Evolutionary conservation across 2,329 filamentous ascomycete species (phyloP).

Genomic region (Aspergillus sp.): DNA sequence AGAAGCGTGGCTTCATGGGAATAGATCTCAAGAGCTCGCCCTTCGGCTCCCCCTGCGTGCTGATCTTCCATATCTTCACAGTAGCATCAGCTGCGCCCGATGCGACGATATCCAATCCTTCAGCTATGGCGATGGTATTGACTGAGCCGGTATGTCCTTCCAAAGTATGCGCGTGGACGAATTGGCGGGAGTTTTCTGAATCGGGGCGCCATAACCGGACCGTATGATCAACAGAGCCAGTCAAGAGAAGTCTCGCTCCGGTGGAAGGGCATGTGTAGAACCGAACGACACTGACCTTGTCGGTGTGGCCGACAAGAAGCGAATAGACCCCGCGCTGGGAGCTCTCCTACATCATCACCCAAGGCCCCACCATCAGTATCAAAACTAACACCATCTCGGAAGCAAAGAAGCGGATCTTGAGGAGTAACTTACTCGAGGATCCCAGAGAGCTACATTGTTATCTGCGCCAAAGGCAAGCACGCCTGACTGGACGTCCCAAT

Average conservation of each 20-base stretch:
- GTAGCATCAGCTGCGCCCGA: slow-evolving; percentile 65
- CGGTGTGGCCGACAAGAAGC: slow-evolving; percentile 74
- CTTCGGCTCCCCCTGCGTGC: slow-evolving; percentile 33
- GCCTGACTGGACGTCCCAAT: slow-evolving; percentile 73
- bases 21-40: slow-evolving; percentile 68
- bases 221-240: slow-evolving; percentile 77
- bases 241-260: slow-evolving; percentile 64
- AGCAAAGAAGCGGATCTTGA: not conserved
- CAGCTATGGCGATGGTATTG: slow-evolving; percentile 60
- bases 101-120: slow-evolving; percentile 52
- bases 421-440: slow-evolving; percentile 63
- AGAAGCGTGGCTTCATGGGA: slow-evolving; percentile 72
- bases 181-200: slow-evolving; percentile 31
- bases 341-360: slow-evolving; percentile 38
- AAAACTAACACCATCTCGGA: not conserved
- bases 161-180: slow-evolving; percentile 51
- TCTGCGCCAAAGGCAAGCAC: slow-evolving; percentile 86
- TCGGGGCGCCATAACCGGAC: slow-evolving; percentile 63
- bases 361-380: not conserved
- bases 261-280: slow-evolving; percentile 64
- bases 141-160: slow-evolving; percentile 72
- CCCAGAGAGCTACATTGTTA: slow-evolving; percentile 86
- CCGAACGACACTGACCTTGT: slow-evolving; percentile 78
- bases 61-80: slow-evolving; percentile 68
- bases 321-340: slow-evolving; percentile 60